A percentile compares a stretch with the other conserved stretches of the same genome.
These are phyloP conservation scores for Neoboletus subvelutipes DNA, from an alignment of 768 basidiomycete genomes.

Conservation along the genomic window DNA sequence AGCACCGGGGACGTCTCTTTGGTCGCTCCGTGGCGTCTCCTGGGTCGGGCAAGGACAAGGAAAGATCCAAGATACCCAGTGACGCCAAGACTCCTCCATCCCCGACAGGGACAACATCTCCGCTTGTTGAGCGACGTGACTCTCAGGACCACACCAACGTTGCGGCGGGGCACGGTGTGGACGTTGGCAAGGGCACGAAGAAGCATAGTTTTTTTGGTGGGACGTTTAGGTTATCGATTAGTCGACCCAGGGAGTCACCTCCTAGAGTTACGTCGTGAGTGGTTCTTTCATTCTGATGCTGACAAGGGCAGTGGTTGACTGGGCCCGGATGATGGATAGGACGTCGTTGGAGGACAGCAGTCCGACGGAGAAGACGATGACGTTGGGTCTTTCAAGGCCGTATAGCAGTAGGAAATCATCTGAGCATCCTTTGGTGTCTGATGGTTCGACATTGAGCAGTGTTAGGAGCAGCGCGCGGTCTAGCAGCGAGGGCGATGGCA, in stretches of 20 bases:
- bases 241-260: slow-evolving; percentile 75
- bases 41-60: slow-evolving; percentile 34
- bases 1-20: slow-evolving; percentile 55
- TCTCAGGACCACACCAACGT: slow-evolving; percentile 24
- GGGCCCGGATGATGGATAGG: slow-evolving; percentile 13
- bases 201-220: slow-evolving; percentile 84
- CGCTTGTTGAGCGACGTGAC: slow-evolving; percentile 19
- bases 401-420: slow-evolving; percentile 19
- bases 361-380: slow-evolving; percentile 42
- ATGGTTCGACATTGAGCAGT: slow-evolving; percentile 32
- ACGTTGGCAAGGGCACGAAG: slow-evolving; percentile 46
- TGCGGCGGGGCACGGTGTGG: slow-evolving; percentile 40
- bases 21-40: slow-evolving; percentile 50
- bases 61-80: slow-evolving; percentile 28
- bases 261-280: slow-evolving; percentile 67
- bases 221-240: slow-evolving; percentile 57
- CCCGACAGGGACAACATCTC: slow-evolving; percentile 21
- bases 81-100: slow-evolving; percentile 27
- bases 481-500: slow-evolving; percentile 19
- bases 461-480: slow-evolving; percentile 25
- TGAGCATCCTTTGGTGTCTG: slow-evolving; percentile 40
- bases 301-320: not conserved
- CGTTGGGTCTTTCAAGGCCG: slow-evolving; percentile 51
- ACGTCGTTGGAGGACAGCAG: slow-evolving; percentile 31
- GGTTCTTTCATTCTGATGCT: not conserved